phyloP scores from a whole-genome alignment of 768 basidiomycete genomes.

The Fistulinella prunicolor region DNA sequence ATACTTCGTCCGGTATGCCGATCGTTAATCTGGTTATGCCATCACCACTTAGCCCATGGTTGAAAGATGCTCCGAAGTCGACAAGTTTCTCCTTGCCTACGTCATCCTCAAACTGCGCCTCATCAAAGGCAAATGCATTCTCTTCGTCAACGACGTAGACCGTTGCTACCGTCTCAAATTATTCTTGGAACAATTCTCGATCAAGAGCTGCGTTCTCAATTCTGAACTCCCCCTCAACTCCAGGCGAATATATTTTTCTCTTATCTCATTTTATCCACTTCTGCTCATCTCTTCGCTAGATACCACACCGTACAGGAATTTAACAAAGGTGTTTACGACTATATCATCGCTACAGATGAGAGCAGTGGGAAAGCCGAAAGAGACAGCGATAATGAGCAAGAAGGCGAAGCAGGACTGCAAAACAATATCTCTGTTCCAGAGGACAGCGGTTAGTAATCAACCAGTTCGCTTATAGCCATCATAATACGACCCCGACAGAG shows the following conservation, averaged over 20 bases:
- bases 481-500: constrained; percentile 38
- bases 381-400: constrained; percentile 47
- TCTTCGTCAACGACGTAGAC: constrained; percentile 96
- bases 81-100: constrained; percentile 96
- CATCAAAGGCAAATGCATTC: constrained; percentile 91
- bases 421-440: constrained; percentile 2
- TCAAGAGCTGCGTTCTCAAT: constrained; percentile 94
- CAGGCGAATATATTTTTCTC: constrained; percentile 41
- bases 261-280: not conserved
- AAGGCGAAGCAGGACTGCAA: constrained; percentile 28
- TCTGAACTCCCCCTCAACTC: constrained; percentile 95
- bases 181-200: constrained; percentile 97
- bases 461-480: constrained; percentile 23
- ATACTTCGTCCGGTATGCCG: constrained; percentile 70
- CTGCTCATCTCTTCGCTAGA: constrained; percentile 37
- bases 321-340: constrained; percentile 97
- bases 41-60: not conserved
- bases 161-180: constrained; percentile 93
- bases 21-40: not conserved
- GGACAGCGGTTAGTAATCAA: constrained; percentile 31
- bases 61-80: constrained; percentile 83
- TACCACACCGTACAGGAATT: constrained; percentile 98
- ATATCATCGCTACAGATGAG: constrained; percentile 98
- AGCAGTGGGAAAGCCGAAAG: constrained; percentile 52
- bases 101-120: constrained; percentile 96